phyloP scores from a whole-genome alignment of 768 basidiomycete species.

The Leccinum olivaceopallidum region DNA sequence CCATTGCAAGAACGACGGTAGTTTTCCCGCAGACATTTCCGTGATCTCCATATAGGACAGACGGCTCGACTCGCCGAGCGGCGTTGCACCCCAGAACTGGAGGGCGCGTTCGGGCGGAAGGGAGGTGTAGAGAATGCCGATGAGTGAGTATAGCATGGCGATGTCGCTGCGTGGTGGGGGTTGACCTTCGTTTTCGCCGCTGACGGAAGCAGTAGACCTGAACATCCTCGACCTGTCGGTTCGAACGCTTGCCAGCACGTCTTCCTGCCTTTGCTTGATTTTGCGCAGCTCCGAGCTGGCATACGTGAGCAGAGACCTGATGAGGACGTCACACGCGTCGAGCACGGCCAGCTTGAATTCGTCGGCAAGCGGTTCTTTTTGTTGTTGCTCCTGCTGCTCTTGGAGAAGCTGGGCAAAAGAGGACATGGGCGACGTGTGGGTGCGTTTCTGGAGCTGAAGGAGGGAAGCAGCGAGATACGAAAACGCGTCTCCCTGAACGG shows the following conservation, averaged over 20 bases:
- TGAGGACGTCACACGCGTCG: conserved; percentile 64
- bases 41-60: conserved; percentile 56
- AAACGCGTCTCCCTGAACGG: conserved; percentile 83
- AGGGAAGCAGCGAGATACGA: conserved; percentile 57
- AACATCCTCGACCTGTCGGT: too few species aligned
- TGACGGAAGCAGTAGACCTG: too few species aligned
- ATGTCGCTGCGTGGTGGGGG: too few species aligned
- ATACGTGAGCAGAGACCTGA: too few species aligned
- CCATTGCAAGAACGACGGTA: conserved; percentile 85
- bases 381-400: too few species aligned
- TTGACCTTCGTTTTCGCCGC: too few species aligned
- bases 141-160: conserved; percentile 75
- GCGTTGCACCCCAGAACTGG: conserved; percentile 82
- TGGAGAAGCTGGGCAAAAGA: too few species aligned
- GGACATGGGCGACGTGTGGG: conserved; percentile 34
- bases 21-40: conserved; percentile 62
- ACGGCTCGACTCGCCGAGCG: conserved; percentile 40
- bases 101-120: conserved; percentile 76
- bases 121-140: conserved; percentile 76
- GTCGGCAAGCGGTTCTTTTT: conserved; percentile 17
- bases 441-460: conserved; percentile 50
- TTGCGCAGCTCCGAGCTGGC: too few species aligned
- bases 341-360: conserved; percentile 56
- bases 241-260: too few species aligned
- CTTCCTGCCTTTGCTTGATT: too few species aligned